Evolutionary conservation across 2,329 filamentous ascomycete genomes (phyloP).

Genomic region (Botrytis hyacinthi): DNA sequence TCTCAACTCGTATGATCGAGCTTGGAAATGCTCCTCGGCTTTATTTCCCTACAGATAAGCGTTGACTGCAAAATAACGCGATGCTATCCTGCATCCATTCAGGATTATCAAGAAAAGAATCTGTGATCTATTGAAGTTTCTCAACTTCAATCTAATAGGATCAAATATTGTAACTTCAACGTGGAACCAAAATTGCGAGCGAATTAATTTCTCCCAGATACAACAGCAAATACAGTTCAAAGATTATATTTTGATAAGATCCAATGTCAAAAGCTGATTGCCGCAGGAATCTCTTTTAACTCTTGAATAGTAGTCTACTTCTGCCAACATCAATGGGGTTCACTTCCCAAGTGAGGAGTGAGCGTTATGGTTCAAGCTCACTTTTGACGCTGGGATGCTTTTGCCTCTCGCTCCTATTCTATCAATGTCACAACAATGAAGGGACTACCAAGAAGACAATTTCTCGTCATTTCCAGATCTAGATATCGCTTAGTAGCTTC

Average conservation of each 20-base stretch:
- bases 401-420: too few species aligned
- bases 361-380: neutral
- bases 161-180: neutral
- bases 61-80: neutral
- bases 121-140: rapidly evolving
- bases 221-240: neutral
- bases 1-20: neutral
- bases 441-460: neutral
- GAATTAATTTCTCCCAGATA: neutral
- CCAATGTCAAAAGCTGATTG: rapidly evolving
- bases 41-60: neutral
- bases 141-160: neutral
- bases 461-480: neutral
- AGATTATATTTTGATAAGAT: neutral
- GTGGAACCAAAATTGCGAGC: neutral
- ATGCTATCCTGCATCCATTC: neutral
- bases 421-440: neutral
- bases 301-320: too few species aligned
- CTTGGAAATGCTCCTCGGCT: neutral
- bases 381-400: neutral
- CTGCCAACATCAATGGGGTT: neutral
- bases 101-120: neutral
- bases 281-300: too few species aligned
- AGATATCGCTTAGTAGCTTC: neutral
- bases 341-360: neutral